These are phyloP conservation scores for Magnaporthiopsis poae DNA, from an alignment of 2,329 filamentous ascomycete species.

Conservation along the genomic window DNA sequence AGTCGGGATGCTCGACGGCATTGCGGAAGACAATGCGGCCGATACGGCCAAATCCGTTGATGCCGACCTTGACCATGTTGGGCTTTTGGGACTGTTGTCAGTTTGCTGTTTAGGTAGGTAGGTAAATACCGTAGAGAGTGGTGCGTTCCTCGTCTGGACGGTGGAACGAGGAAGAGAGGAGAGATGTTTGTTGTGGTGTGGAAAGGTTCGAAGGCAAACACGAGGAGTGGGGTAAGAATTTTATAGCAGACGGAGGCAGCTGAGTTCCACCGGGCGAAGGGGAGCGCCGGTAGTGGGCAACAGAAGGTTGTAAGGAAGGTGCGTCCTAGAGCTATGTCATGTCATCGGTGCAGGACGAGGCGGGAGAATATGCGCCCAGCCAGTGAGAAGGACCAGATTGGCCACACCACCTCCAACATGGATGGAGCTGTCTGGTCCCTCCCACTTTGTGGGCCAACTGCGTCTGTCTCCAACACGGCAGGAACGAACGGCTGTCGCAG, in stretches of 20 bases:
- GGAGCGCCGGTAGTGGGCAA: background rate
- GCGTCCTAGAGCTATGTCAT: conserved; percentile 8
- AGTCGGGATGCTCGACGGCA: conserved; percentile 78
- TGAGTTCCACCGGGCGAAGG: background rate
- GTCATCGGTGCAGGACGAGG: background rate
- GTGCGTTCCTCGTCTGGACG: conserved; percentile 8
- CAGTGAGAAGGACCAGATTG: background rate
- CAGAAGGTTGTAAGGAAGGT: background rate
- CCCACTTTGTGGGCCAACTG: background rate
- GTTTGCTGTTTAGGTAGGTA: conserved; percentile 3
- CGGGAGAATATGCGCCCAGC: background rate
- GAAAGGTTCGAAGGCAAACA: conserved; percentile 11
- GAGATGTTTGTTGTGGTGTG: conserved; percentile 5
- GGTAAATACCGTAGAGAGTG: too few species aligned
- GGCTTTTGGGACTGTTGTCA: conserved; percentile 6
- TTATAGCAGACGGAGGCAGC: conserved; percentile 2
- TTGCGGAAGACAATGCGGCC: conserved; percentile 99
- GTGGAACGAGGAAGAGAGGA: conserved; percentile 1
- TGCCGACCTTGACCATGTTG: conserved; percentile 70
- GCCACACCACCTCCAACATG: background rate
- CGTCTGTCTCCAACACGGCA: background rate
- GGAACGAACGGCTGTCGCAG: background rate
- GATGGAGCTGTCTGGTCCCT: background rate
- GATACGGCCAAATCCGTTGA: conserved; percentile 99
- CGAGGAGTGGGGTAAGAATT: conserved; percentile 10